phyloP scores from a whole-genome alignment of 805 yeast genomes.

The Candida adriatica region DNA sequence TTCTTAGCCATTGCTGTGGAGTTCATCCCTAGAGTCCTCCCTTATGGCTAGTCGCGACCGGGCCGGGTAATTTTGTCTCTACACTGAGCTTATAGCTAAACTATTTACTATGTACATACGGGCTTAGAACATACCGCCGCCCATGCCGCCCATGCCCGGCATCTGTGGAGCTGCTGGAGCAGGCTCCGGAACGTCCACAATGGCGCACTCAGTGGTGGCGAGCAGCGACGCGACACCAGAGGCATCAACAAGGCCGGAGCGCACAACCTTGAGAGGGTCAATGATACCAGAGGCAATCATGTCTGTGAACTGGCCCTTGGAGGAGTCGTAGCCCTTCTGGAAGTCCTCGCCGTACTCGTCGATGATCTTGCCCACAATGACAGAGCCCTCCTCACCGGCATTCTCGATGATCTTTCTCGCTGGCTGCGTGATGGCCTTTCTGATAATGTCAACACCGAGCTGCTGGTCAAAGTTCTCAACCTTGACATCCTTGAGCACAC shows the following conservation, averaged over 20 bases:
- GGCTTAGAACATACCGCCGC: slow-evolving; percentile 45
- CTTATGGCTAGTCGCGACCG: no score
- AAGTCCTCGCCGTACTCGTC: slow-evolving; percentile 55
- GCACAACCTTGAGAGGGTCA: slow-evolving; percentile 98
- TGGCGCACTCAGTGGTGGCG: slow-evolving; percentile 98
- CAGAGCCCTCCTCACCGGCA: slow-evolving; percentile 98
- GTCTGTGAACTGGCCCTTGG: slow-evolving; percentile 91
- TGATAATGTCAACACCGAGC: slow-evolving; percentile 93
- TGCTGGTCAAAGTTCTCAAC: slow-evolving; percentile 85
- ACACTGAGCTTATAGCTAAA: no score
- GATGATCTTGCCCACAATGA: slow-evolving; percentile 83
- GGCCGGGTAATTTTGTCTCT: no score
- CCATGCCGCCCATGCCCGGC: slow-evolving; percentile 59
- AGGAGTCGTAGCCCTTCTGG: slow-evolving; percentile 88
- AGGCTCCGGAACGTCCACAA: slow-evolving; percentile 91
- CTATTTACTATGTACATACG: no score
- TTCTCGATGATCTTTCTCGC: slow-evolving; percentile 95
- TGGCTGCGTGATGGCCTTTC: slow-evolving; percentile 92
- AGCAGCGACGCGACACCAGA: slow-evolving; percentile 95
- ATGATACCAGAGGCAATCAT: slow-evolving; percentile 97
- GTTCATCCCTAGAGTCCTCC: no score
- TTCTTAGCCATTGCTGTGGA: no score
- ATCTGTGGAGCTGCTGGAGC: slow-evolving; percentile 45
- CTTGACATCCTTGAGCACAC: slow-evolving; percentile 57
- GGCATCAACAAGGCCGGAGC: slow-evolving; percentile 94